phyloP scores from a whole-genome alignment of 352 stramenopile species.

The Phytophthora quininea region DNA sequence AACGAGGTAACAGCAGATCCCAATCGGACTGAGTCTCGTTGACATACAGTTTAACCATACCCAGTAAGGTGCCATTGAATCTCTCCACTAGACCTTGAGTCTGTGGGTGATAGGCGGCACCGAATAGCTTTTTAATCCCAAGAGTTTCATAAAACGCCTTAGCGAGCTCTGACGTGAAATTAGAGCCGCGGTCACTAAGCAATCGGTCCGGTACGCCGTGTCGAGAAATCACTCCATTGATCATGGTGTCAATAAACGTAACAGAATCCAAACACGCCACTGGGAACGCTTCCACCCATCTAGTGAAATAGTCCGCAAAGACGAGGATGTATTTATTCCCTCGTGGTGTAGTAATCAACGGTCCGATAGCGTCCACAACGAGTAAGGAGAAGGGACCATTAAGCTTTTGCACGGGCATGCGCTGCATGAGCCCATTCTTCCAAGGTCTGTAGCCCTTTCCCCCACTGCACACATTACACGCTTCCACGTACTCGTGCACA shows the following conservation, averaged over 20 bases:
- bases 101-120: conserved; percentile 4
- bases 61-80: conserved; percentile 8
- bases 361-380: conserved; percentile 4
- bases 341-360: not conserved
- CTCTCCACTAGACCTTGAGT: conserved; percentile 8
- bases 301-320: not conserved
- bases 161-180: conserved; percentile 8
- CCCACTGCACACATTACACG: not conserved
- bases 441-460: conserved; percentile 12
- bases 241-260: not conserved
- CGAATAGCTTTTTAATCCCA: conserved; percentile 9
- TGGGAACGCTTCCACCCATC: conserved; percentile 9
- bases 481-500: not conserved
- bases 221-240: not conserved
- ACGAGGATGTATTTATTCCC: conserved; percentile 8
- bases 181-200: conserved; percentile 4
- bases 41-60: conserved; percentile 9
- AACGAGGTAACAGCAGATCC: conserved; percentile 1
- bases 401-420: conserved; percentile 7
- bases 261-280: not conserved
- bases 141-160: conserved; percentile 8
- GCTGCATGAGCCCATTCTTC: conserved; percentile 6
- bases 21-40: conserved; percentile 9
- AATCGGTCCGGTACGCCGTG: conserved; percentile 1
- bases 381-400: conserved; percentile 14